These are phyloP conservation scores for Sporisorium reilianum DNA, from an alignment of 1,284 basidiomycete genomes.

Conservation along the genomic window DNA sequence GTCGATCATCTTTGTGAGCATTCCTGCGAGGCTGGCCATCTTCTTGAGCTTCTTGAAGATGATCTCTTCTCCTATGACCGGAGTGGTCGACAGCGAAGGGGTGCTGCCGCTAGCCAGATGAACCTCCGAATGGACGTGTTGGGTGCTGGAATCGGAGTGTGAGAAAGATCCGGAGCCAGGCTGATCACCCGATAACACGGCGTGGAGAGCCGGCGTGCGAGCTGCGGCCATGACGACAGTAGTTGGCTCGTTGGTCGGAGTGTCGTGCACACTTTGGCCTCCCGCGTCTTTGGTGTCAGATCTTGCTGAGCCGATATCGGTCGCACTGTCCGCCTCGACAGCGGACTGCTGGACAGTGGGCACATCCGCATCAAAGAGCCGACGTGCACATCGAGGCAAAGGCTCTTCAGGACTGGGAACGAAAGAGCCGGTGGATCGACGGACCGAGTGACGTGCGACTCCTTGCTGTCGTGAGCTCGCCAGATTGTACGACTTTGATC, in stretches of 20 bases:
- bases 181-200: constrained; percentile 12
- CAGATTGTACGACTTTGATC: constrained; percentile 38
- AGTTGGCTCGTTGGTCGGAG: background rate
- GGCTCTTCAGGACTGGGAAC: constrained; percentile 11
- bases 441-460: background rate
- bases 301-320: constrained; percentile 26
- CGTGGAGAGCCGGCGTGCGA: constrained; percentile 18
- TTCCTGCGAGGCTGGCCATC: constrained; percentile 34
- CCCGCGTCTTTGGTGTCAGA: constrained; percentile 39
- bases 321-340: constrained; percentile 6
- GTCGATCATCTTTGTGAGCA: constrained; percentile 48
- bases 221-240: background rate
- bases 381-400: constrained; percentile 29
- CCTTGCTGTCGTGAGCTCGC: constrained; percentile 2
- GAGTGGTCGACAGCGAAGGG: background rate
- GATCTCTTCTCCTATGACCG: constrained; percentile 15
- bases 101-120: background rate
- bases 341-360: background rate
- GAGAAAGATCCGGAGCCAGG: background rate
- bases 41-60: constrained; percentile 35
- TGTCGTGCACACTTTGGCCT: background rate
- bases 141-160: background rate
- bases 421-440: constrained; percentile 32
- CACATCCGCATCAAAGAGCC: constrained; percentile 15
- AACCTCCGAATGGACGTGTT: background rate